Conservation (phyloP, 2,329 filamentous ascomycete species). For the Aureobasidium sp. region DNA sequence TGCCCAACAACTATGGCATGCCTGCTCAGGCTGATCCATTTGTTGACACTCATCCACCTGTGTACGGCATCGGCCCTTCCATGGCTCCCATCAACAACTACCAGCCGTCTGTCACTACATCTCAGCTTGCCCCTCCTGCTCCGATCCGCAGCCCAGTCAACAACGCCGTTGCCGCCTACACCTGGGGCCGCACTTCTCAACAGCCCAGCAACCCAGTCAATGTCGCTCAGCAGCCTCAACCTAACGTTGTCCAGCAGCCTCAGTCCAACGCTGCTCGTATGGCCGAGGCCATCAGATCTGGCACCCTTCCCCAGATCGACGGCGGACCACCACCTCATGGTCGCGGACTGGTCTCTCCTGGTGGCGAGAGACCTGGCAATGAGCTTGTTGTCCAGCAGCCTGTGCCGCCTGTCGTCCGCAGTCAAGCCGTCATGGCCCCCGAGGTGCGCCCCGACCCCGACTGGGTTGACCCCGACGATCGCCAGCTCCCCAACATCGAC, state of each 20-base stretch:
- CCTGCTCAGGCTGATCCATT: neutral
- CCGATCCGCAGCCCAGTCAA: neutral
- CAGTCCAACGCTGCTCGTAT: conserved; percentile 1
- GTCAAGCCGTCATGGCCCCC: neutral
- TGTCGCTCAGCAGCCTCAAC: neutral
- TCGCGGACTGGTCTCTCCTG: neutral
- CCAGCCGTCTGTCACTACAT: neutral
- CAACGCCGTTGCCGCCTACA: neutral
- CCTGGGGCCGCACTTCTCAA: neutral
- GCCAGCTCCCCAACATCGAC: conserved; percentile 18
- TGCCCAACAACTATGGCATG: neutral
- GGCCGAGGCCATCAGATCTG: conserved; percentile 1
- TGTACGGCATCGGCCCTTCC: neutral
- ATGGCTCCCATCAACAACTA: neutral
- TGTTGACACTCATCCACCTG: neutral
- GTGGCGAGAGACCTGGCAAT: neutral
- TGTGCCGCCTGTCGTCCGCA: neutral
- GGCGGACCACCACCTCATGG: neutral
- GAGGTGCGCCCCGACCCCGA: conserved; percentile 10
- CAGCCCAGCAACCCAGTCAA: neutral
- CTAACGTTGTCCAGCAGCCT: neutral
- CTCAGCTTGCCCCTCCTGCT: neutral
- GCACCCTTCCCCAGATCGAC: neutral
- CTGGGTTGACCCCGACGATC: neutral
- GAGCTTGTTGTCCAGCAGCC: neutral